These are phyloP conservation scores for Botryosphaeria dothidea DNA, from an alignment of 2,329 filamentous ascomycete genomes.

Conservation along the genomic window DNA sequence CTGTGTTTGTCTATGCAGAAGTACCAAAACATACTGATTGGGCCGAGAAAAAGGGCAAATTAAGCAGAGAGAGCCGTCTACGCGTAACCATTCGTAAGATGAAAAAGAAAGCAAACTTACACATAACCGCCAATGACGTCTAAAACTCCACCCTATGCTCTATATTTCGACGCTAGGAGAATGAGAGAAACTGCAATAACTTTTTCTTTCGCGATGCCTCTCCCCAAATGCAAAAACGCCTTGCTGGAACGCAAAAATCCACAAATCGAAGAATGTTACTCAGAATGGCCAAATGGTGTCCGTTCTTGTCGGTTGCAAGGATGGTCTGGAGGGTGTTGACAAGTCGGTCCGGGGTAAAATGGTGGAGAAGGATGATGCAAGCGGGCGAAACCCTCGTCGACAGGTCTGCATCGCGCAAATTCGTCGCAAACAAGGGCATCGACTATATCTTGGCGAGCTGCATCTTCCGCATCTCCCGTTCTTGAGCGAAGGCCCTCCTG, in stretches of 20 bases:
- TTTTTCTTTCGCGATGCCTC: constrained; percentile 3
- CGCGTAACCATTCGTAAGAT: constrained; percentile 4
- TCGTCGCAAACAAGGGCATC: background rate
- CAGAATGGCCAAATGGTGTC: background rate
- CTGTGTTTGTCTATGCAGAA: background rate
- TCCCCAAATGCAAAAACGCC: constrained; percentile 2
- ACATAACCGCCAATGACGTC: background rate
- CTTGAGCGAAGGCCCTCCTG: constrained; percentile 85
- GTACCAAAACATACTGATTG: background rate
- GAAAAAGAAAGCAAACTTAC: background rate
- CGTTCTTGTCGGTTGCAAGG: background rate
- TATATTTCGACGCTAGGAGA: background rate
- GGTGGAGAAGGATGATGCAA: constrained; percentile 4
- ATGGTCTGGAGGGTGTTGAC: background rate
- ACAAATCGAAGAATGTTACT: background rate
- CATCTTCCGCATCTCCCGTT: constrained; percentile 63
- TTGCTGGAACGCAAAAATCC: constrained; percentile 7
- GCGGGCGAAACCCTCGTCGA: background rate
- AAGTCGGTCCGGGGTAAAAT: background rate
- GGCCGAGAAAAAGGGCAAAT: background rate
- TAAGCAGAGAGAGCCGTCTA: constrained; percentile 16
- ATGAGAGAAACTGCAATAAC: constrained; percentile 1
- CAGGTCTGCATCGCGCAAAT: background rate
- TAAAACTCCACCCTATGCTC: constrained; percentile 8
- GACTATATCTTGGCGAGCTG: constrained; percentile 29